Base-by-base conservation (phyloP, 306 rosid species). In the Chamaecrista fasciculata region DNA sequence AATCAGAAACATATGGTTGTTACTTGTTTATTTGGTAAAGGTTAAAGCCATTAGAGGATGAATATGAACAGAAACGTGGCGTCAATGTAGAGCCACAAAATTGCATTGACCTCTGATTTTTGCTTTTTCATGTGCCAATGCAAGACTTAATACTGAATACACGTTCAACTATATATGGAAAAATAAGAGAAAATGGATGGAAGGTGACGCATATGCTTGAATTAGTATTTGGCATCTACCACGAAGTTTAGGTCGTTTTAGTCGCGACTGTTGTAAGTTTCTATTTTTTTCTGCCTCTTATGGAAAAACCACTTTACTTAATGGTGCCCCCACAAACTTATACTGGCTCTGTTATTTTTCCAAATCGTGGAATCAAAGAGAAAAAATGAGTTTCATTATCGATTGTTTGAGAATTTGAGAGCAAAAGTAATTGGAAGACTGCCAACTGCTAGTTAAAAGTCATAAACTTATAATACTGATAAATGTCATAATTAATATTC, bases 1-100 rank as follows among this genome's bases (percentile, higher is more conserved):
- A 73, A 20, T n/a, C n/a, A n/a, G n/a, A n/a, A n/a, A 44, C 62
- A 19, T 51, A 47, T 81, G 76, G 70, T 19, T 63, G 37, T 48
- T 2, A 43, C 28, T 49, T 72, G 16, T 49, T 76, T 61, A n/a
- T 68, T 39, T 33, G 24, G 29, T 29, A 43, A 60, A 63, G 24
- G 28, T 25, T 34, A 56, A 62, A 61, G 52, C 29, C 37, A 34
- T 24, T 56, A n/a, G 43, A 69, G 57, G 40, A 71, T 44, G 15
- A 62, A 46, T 63, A 2, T 31, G 61, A 28, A 58, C 49, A 43
- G 39, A 66, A 61, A 21, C 8, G 28, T 14, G 79, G 53, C 21
- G 52, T 79, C 39, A 16, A 68, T 68, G 52, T 25, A 69, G 16
- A 16, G 64, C 67, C 61, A 61, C 6, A 61, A 59, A 60, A 24